A percentile compares a stretch with the other conserved stretches of the same genome.
Evolutionary conservation across 352 stramenopile species (phyloP).

Genomic region (Pelagophyceae sp.): DNA sequence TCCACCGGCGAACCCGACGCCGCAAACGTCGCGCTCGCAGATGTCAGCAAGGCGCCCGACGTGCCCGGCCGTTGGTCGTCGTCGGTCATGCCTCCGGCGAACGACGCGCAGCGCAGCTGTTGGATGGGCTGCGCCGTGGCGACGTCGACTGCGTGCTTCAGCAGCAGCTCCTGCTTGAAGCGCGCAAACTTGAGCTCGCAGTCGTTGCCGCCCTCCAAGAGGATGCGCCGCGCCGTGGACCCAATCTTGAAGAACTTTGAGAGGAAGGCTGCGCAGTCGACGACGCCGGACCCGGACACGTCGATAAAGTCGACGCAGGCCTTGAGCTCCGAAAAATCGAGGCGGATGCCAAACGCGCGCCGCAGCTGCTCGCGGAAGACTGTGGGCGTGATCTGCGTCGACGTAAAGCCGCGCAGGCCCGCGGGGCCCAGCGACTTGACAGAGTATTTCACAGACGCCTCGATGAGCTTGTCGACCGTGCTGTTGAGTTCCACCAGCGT

Average conservation of each 20-base stretch:
- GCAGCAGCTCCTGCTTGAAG: background rate
- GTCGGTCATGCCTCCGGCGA: no score
- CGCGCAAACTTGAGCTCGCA: background rate
- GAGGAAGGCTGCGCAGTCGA: background rate
- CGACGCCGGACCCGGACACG: no score
- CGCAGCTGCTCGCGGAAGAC: background rate
- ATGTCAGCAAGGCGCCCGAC: no score
- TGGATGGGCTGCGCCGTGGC: no score
- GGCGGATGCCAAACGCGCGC: background rate
- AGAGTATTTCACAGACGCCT: background rate
- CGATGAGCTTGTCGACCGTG: background rate
- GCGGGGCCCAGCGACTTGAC: background rate
- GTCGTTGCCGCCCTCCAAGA: background rate
- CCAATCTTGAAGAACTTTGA: background rate
- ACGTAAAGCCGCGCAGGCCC: background rate
- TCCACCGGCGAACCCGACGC: no score
- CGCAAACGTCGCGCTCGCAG: no score
- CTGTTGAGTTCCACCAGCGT: background rate
- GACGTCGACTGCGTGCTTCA: background rate
- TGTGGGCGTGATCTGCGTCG: background rate
- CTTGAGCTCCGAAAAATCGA: background rate
- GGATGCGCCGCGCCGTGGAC: background rate
- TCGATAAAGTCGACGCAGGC: background rate
- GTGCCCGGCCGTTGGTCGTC: no score
- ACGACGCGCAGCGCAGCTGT: no score